Conservation (phyloP, 2,329 filamentous ascomycete genomes). For the Hymenoscyphus scutula region DNA sequence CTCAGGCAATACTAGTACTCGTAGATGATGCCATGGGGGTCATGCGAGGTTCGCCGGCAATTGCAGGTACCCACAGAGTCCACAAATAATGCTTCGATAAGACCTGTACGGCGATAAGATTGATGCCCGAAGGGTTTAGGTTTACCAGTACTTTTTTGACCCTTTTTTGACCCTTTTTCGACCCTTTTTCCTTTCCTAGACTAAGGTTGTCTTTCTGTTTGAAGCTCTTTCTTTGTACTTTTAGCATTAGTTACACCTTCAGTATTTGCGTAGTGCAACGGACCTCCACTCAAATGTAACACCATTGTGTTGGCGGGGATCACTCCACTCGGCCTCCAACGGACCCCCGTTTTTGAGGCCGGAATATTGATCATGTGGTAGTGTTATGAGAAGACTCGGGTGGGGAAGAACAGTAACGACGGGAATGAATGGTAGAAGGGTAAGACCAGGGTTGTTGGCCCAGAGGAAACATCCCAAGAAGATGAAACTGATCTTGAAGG, state of each 20-base stretch:
- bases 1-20: not conserved
- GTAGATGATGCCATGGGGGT: constrained; percentile 1
- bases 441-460: too few relatives aligned
- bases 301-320: not conserved
- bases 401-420: not conserved
- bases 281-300: not conserved
- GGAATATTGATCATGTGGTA: not conserved
- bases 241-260: not conserved
- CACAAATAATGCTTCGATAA: not conserved
- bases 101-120: not conserved
- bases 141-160: too few relatives aligned
- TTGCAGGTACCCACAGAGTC: not conserved
- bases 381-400: not conserved
- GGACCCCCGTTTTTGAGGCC: not conserved
- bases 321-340: not conserved
- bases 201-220: too few relatives aligned
- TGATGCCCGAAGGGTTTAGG: not conserved
- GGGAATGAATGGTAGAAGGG: not conserved
- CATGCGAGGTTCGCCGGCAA: not conserved
- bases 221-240: too few relatives aligned
- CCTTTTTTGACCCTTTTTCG: not conserved
- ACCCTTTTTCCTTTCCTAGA: not conserved
- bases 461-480: not conserved
- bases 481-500: not conserved
- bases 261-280: not conserved